Conservation (phyloP, 805 yeast species). For the Pichia thaimueangensis region DNA sequence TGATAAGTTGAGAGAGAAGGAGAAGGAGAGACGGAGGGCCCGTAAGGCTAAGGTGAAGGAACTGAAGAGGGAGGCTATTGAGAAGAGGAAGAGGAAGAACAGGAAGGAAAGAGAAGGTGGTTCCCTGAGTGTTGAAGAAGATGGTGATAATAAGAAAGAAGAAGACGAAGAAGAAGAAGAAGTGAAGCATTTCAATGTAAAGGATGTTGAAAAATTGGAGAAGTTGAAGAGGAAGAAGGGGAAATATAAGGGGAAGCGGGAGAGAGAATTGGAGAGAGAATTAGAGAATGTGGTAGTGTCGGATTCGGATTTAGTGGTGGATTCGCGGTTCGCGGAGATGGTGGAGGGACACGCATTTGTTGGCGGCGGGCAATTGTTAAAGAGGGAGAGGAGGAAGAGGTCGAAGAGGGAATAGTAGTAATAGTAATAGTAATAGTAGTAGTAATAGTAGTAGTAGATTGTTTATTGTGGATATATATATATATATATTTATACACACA, state of each 20-base stretch:
- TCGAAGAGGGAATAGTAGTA: not conserved
- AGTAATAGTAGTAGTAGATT: no score
- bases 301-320: constrained; percentile 44
- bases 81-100: constrained; percentile 30
- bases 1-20: constrained; percentile 76
- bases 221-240: constrained; percentile 45
- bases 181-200: constrained; percentile 69
- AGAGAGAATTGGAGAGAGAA: constrained; percentile 44
- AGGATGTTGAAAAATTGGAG: constrained; percentile 69
- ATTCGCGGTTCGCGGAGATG: constrained; percentile 79
- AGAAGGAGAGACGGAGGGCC: constrained; percentile 83
- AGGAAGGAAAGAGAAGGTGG: constrained; percentile 34
- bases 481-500: no score
- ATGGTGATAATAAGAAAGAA: no score
- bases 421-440: no score
- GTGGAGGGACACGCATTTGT: constrained; percentile 86
- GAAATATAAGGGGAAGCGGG: constrained; percentile 35
- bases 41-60: constrained; percentile 74
- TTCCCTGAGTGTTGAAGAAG: constrained; percentile 71
- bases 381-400: constrained; percentile 51
- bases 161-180: constrained; percentile 53
- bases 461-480: no score
- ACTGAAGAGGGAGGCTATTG: constrained; percentile 46
- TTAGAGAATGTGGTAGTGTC: constrained; percentile 40
- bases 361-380: constrained; percentile 89